These are phyloP conservation scores for Penicillium angulare DNA, from an alignment of 495 filamentous ascomycete species.

Conservation along the genomic window DNA sequence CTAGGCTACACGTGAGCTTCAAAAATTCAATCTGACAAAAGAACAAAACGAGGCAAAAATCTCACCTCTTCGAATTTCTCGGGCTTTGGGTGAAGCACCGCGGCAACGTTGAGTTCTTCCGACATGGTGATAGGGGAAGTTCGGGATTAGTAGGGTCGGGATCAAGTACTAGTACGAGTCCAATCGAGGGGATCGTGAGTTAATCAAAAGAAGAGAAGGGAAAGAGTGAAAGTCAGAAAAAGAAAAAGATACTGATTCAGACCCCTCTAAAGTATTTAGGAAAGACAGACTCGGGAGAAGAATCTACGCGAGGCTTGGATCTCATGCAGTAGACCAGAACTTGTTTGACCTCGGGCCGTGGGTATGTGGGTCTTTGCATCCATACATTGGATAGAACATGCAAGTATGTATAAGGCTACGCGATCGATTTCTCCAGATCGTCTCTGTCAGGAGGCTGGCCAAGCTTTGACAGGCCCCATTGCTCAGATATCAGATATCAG, in stretches of 20 bases:
- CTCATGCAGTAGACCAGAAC: not conserved
- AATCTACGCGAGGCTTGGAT: no score
- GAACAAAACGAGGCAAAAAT: no score
- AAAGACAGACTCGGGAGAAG: no score
- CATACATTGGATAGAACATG: no score
- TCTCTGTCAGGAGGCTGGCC: no score
- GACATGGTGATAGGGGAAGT: conserved; percentile 16
- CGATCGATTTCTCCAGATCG: conserved; percentile 7
- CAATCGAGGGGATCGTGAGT: no score
- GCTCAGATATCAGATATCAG: not conserved
- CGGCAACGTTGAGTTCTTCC: conserved; percentile 30
- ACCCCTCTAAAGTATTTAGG: no score
- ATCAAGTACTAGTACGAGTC: no score
- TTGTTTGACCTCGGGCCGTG: conserved; percentile 6
- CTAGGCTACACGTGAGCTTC: conserved; percentile 7
- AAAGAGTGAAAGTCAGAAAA: no score
- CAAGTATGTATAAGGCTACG: conserved; percentile 14
- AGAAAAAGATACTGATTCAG: no score
- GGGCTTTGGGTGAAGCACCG: conserved; percentile 29
- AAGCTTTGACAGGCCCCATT: not conserved
- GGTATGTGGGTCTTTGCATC: conserved; percentile 13
- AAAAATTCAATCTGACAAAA: no score
- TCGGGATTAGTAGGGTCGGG: not conserved
- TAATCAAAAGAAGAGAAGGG: no score
- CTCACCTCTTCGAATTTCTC: conserved; percentile 34